Conservation (phyloP, 441 rosid genomes). For the Gossypium trilobum region DNA sequence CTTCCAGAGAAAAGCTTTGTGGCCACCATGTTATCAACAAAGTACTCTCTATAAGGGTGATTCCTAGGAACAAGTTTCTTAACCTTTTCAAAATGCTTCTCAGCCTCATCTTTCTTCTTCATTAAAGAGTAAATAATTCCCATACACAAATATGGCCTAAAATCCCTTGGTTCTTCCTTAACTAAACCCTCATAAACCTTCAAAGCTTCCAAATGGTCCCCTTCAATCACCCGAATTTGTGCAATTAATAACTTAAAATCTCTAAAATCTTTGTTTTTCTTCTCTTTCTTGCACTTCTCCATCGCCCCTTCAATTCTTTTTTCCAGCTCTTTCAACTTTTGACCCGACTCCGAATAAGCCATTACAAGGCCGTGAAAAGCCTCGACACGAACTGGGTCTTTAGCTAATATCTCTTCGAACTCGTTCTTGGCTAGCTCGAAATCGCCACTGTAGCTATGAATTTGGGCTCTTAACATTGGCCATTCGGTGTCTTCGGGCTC, state of each 20-base stretch:
- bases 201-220: not conserved
- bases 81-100: not conserved
- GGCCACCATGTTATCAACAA: not conserved
- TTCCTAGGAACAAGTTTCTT: not conserved
- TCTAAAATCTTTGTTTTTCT: not conserved
- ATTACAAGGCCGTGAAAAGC: not conserved
- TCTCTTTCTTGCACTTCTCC: not conserved
- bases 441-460: conserved; percentile 1
- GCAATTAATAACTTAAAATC: not conserved
- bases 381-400: not conserved
- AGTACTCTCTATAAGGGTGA: conserved; percentile 2
- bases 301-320: not conserved
- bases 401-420: not conserved
- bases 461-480: conserved; percentile 3
- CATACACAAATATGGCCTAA: conserved; percentile 6
- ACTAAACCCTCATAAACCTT: not conserved
- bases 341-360: not conserved
- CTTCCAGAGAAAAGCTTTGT: not conserved
- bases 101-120: conserved; percentile 4
- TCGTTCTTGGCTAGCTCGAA: not conserved
- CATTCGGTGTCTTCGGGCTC: not conserved
- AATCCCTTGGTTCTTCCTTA: not conserved
- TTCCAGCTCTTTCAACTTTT: not conserved
- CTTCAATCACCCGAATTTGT: not conserved
- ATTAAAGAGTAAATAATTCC: not conserved